Conservation (phyloP, 2,329 filamentous ascomycete species). For the Stachybotrys echinatus region DNA sequence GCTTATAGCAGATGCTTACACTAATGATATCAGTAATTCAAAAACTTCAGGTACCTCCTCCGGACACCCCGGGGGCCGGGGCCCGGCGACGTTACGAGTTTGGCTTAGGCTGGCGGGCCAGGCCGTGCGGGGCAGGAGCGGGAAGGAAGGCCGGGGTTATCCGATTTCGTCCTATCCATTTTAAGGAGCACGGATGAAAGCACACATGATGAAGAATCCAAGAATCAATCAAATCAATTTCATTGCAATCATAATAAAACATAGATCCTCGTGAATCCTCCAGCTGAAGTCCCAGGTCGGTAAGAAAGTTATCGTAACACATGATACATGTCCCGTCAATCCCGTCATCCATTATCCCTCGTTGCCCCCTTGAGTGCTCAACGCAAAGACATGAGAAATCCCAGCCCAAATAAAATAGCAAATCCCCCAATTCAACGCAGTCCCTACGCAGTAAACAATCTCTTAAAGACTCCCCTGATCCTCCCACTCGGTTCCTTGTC, state of each 20-base stretch:
- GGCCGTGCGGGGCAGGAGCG: too few relatives aligned
- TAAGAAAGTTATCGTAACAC: constrained; percentile 2
- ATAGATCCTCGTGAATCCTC: constrained; percentile 12
- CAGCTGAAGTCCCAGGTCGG: neutral
- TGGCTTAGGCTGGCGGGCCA: too few relatives aligned
- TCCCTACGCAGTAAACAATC: constrained; percentile 14
- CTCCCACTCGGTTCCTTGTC: constrained; percentile 18
- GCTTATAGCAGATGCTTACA: too few relatives aligned
- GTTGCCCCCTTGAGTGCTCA: neutral
- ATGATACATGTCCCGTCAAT: constrained; percentile 1
- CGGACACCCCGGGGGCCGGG: too few relatives aligned
- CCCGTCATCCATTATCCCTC: neutral
- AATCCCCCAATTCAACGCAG: constrained; percentile 5
- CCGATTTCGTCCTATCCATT: too few relatives aligned
- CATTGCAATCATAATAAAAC: constrained; percentile 8
- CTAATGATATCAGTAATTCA: too few relatives aligned
- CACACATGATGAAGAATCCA: too few relatives aligned
- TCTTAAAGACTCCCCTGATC: constrained; percentile 24
- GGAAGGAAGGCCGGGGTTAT: too few relatives aligned
- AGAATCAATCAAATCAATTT: constrained; percentile 3
- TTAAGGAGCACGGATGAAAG: too few relatives aligned
- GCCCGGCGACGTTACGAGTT: too few relatives aligned
- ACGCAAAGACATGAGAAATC: neutral
- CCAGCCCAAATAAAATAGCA: constrained; percentile 5
- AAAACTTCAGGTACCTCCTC: too few relatives aligned